A percentile compares a stretch with the other conserved stretches of the same genome.
Conservation (phyloP, 345 rosid species). For the Eucalyptus curtisii region DNA sequence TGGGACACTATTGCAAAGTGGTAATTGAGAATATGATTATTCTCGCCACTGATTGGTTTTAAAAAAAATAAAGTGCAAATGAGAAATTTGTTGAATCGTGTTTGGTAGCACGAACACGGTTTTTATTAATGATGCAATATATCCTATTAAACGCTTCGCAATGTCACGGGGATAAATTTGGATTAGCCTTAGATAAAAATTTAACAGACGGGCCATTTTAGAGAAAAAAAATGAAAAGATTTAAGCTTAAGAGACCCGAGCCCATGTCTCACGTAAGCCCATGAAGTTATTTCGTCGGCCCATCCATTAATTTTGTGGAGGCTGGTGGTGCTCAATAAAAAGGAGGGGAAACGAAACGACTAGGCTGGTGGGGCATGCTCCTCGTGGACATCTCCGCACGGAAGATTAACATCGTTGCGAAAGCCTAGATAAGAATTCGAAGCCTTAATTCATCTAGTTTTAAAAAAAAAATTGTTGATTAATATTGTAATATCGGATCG, state of each 20-base stretch:
- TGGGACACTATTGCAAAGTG: accelerated
- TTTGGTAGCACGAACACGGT: not conserved
- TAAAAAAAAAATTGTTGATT: no score
- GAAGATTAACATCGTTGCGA: not conserved
- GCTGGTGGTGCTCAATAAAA: not conserved
- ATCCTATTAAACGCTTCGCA: not conserved
- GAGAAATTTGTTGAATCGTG: not conserved
- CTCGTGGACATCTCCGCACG: not conserved
- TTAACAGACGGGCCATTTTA: not conserved
- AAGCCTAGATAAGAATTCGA: no score
- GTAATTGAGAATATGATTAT: not conserved
- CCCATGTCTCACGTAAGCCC: not conserved
- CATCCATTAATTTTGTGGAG: not conserved
- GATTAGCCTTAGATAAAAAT: not conserved
- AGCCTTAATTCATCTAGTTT: not conserved
- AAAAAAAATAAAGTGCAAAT: no score
- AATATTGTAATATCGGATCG: not conserved
- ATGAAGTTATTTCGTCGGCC: not conserved
- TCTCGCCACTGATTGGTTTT: accelerated
- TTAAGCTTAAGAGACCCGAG: not conserved
- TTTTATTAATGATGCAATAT: not conserved
- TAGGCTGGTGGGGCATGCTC: not conserved
- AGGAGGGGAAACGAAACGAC: not conserved
- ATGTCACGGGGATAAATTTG: not conserved
- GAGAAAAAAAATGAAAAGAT: no score